Percentiles rank a stretch among this genome's conserved stretches.
Conservation (phyloP, 2,329 filamentous ascomycete genomes). For the Venturia nashicola region DNA sequence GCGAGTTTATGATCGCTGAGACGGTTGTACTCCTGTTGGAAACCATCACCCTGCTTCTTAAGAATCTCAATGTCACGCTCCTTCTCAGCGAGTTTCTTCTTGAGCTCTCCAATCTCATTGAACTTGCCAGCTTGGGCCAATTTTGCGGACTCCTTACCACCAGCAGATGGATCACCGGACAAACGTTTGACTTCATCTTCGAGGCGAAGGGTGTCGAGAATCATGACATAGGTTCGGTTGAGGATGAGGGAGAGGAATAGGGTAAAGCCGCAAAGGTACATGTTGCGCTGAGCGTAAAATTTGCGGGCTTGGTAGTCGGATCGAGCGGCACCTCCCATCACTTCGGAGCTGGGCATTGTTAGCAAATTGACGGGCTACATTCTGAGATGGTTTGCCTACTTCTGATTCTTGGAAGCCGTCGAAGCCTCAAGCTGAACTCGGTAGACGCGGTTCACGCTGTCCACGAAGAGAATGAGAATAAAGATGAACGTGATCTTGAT, state of each 20-base stretch:
- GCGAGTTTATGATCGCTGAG: conserved; percentile 57
- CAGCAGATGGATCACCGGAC: conserved; percentile 49
- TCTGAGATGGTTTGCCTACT: neutral
- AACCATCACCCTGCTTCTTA: conserved; percentile 82
- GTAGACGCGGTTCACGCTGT: conserved; percentile 93
- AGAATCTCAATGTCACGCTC: conserved; percentile 74
- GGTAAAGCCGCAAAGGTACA: conserved; percentile 99
- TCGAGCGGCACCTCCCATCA: conserved; percentile 76
- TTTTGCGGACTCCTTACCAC: conserved; percentile 56
- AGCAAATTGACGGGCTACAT: conserved; percentile 7
- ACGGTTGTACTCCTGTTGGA: conserved; percentile 74
- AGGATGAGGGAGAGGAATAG: conserved; percentile 97
- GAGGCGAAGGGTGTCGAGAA: conserved; percentile 78
- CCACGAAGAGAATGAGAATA: conserved; percentile 94
- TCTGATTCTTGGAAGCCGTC: conserved; percentile 48
- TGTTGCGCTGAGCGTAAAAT: conserved; percentile 99
- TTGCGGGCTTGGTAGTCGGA: conserved; percentile 99
- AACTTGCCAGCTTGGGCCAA: conserved; percentile 60
- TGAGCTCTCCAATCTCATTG: conserved; percentile 60
- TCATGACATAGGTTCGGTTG: conserved; percentile 98
- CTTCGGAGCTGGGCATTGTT: conserved; percentile 42
- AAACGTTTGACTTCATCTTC: conserved; percentile 83
- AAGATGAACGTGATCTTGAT: conserved; percentile 88
- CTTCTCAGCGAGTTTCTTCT: conserved; percentile 56
- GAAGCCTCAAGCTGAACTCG: conserved; percentile 85